These are phyloP conservation scores for Priceomyces medius DNA, from an alignment of 805 yeast species.

Conservation along the genomic window DNA sequence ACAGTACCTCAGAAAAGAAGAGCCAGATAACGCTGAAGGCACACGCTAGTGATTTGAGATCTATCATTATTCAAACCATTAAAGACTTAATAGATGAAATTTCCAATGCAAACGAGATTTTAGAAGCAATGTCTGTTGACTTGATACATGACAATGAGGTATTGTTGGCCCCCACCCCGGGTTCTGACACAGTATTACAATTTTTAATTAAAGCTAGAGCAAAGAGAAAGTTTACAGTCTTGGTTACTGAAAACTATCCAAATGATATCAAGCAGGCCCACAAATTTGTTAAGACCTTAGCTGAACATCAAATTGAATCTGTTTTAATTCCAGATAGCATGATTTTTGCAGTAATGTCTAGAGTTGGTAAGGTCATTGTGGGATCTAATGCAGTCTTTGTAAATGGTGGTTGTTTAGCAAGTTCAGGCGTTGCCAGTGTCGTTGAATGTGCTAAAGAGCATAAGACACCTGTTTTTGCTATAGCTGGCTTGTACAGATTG, in stretches of 20 bases:
- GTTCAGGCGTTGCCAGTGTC: conserved; percentile 88
- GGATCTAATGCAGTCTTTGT: conserved; percentile 93
- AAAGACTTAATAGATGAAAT: conserved; percentile 91
- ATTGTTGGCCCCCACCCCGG: conserved; percentile 90
- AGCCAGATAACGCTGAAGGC: conserved; percentile 35
- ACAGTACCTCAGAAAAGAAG: conserved; percentile 21
- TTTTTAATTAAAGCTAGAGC: conserved; percentile 83
- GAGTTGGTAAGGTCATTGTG: conserved; percentile 93
- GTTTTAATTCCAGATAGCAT: conserved; percentile 91
- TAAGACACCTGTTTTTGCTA: conserved; percentile 93
- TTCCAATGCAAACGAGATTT: conserved; percentile 82
- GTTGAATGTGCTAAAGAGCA: conserved; percentile 96
- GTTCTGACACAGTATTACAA: conserved; percentile 82
- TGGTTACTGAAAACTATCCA: conserved; percentile 90
- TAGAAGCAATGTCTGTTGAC: conserved; percentile 88
- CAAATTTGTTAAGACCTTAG: conserved; percentile 71
- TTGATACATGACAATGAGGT: conserved; percentile 91
- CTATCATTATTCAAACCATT: conserved; percentile 87
- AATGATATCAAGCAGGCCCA: conserved; percentile 80
- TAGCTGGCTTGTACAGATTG: conserved; percentile 89
- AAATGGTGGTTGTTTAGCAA: conserved; percentile 90
- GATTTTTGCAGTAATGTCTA: conserved; percentile 91
- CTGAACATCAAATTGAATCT: conserved; percentile 84
- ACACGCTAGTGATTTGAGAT: conserved; percentile 66
- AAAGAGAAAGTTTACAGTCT: conserved; percentile 87